Evolutionary conservation across 345 rosid genomes (phyloP), one percentile per base, ranked within the genome.

Genomic region (Trapa incisa): DNA sequence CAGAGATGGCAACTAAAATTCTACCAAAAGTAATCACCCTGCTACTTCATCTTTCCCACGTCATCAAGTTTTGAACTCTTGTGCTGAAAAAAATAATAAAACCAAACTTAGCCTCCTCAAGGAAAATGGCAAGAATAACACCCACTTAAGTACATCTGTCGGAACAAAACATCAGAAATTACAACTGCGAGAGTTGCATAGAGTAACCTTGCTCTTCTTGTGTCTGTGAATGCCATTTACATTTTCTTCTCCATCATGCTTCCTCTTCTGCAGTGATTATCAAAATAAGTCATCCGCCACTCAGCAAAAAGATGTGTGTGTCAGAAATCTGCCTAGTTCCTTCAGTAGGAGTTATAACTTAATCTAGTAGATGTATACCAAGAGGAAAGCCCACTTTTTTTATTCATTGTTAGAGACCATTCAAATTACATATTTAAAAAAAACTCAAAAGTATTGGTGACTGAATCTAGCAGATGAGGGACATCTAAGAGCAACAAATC

Each of bases 201-300:
- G 39, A 69, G 68, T 82, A 85, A 94, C 99, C 99, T 91, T 87
- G 80, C 84, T 87, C 80, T 94, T 94, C 80, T 91, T 91, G 87
- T 85, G 96, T 80, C 84, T 83, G 68, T 88, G 91, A 73, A 80
- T 73, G 53, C 89, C 97, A 77, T 80, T 94, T 11, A 85, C 76
- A 81, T 91, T 92, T 80, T 94, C 99, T 47, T 89, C 97, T 50
- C 95, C 97, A 65, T 82, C 94, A 54, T 89, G 99, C 83, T 89
- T 94, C 83, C 99, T 82, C 87, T 91, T 94, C 99, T 94, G 89
- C 76, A 78, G 73, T 67, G 37, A 69, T 39, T 61, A 65, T 37
- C 6, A 67, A 56, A 37, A 66, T 73, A 48, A 39, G 64, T 8
- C 36, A 68, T 71, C n/a, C 67, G 9, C 47, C 71, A 38, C 56